Evolutionary conservation across 257 asterid genomes (phyloP).

Genomic region (Capsicum chinense): DNA sequence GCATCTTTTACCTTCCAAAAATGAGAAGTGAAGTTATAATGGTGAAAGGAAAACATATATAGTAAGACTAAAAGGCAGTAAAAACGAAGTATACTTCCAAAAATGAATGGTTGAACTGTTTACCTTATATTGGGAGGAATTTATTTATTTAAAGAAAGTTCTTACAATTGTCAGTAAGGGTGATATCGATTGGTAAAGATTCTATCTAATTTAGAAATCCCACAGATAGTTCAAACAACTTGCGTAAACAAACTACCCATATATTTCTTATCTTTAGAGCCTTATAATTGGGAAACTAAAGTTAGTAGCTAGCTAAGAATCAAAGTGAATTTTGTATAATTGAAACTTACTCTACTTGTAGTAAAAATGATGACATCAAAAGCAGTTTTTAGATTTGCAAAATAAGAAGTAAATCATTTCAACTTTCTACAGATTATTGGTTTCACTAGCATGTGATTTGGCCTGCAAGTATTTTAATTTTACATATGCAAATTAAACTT

Average conservation of each 20-base stretch:
- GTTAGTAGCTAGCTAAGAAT: conserved; percentile 22
- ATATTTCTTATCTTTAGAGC: neutral
- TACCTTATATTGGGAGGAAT: conserved; percentile 1
- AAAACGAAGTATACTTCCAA: conserved; percentile 7
- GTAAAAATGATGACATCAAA: neutral
- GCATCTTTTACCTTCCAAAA: no score
- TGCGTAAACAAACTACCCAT: neutral
- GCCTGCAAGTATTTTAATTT: neutral
- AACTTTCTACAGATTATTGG: conserved; percentile 3
- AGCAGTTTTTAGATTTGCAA: neutral
- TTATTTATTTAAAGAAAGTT: neutral
- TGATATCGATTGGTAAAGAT: conserved; percentile 13
- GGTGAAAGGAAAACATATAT: neutral
- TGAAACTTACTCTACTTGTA: conserved; percentile 1
- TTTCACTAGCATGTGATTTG: conserved; percentile 2
- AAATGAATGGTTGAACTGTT: neutral
- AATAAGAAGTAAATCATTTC: neutral
- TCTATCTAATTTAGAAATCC: conserved; percentile 21
- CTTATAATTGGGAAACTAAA: conserved; percentile 23
- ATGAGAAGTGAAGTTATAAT: no score
- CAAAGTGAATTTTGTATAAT: neutral
- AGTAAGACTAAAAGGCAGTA: neutral
- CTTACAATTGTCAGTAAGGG: neutral
- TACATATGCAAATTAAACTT: neutral
- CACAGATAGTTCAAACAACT: conserved; percentile 14